Percentiles rank a stretch among this genome's conserved stretches.
Evolutionary conservation across 352 stramenopile species (phyloP).

Genomic region (Globisporangium polare): DNA sequence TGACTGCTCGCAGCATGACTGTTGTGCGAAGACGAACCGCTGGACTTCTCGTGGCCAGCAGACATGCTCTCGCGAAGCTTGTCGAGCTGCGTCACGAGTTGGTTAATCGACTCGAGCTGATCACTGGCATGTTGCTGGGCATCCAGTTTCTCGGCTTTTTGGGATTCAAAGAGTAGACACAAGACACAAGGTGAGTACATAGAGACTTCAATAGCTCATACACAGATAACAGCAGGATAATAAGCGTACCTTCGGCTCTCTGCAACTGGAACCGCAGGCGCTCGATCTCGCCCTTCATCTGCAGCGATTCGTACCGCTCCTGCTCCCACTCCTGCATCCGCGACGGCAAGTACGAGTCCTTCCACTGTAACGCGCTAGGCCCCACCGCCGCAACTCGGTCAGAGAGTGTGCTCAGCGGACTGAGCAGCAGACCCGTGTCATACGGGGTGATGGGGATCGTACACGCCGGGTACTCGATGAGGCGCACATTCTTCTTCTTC

Average conservation of each 20-base stretch:
- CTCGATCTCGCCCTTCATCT: slow-evolving; percentile 81
- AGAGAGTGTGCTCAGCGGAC: slow-evolving; percentile 63
- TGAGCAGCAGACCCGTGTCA: slow-evolving; percentile 60
- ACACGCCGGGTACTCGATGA: slow-evolving; percentile 70
- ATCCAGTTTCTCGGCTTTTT: slow-evolving; percentile 65
- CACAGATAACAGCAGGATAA: not conserved
- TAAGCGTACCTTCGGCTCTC: slow-evolving; percentile 51
- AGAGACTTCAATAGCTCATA: not conserved
- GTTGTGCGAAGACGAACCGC: not conserved
- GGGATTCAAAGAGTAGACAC: not conserved
- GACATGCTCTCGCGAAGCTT: slow-evolving; percentile 49
- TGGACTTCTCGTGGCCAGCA: not conserved
- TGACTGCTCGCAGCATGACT: slow-evolving; percentile 17
- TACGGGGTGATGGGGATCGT: slow-evolving; percentile 63
- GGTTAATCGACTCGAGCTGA: slow-evolving; percentile 80
- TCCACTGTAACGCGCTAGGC: slow-evolving; percentile 64
- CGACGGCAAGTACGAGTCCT: slow-evolving; percentile 60
- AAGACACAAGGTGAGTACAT: not conserved
- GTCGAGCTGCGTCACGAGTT: slow-evolving; percentile 71
- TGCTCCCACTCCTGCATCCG: slow-evolving; percentile 78
- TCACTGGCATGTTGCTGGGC: slow-evolving; percentile 72
- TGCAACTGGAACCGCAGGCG: slow-evolving; percentile 70
- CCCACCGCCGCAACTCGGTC: slow-evolving; percentile 65
- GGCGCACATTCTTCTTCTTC: slow-evolving; percentile 37
- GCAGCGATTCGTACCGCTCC: slow-evolving; percentile 63